Evolutionary conservation across 2,329 filamentous ascomycete species (phyloP), one percentile per base, ranked within the genome.

Genomic region (Teratosphaeriaceae sp.): DNA sequence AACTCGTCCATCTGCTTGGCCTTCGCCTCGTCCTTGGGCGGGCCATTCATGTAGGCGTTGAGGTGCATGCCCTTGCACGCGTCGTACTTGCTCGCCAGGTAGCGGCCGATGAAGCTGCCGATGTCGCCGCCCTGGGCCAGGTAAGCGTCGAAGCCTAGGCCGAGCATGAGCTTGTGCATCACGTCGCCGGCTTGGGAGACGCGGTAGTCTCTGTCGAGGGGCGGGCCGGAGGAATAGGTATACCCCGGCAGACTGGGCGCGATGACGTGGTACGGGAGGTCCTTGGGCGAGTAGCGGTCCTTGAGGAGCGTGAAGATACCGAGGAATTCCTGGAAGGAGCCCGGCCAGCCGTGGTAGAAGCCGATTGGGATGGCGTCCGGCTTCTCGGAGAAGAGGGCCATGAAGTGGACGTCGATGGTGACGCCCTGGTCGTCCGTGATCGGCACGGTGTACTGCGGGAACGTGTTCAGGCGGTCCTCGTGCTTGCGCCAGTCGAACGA

Each of bases 61-160:
- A 54, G 41, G 31, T 60, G 54, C 35, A 54, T 45, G 18, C 49
- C 48, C 18, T 51, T 52, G 43, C 52, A 54, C 19, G 38, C 44
- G 24, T 48, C 42, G 36, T 44, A 52, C 9, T 30, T 45, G 1
- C 38, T 29, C 3, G 47, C 52, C 30, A 77, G 57, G 0, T 61
- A 42, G 9, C 70, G 56, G 1, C 65, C 57, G 9, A 76, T 40
- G 13, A 60, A 50, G 22, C 63, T 65, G 5, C 74, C 72, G 2
- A 79, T 59, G 48, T 80, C 76, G 2, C 76, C 76, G 3, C 76
- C 76, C 52, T 79, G 74, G 0, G 65, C 66, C 2, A 76, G 52
- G 48, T 79, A 79, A 5, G 69, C 69, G 1, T 60, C 62, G 40
- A 79, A 74, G 0, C 75, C 76, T 4, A 79, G 65, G 0, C 62